Conservation (phyloP, 2,329 filamentous ascomycete species). For the Grosmannia serpens region DNA sequence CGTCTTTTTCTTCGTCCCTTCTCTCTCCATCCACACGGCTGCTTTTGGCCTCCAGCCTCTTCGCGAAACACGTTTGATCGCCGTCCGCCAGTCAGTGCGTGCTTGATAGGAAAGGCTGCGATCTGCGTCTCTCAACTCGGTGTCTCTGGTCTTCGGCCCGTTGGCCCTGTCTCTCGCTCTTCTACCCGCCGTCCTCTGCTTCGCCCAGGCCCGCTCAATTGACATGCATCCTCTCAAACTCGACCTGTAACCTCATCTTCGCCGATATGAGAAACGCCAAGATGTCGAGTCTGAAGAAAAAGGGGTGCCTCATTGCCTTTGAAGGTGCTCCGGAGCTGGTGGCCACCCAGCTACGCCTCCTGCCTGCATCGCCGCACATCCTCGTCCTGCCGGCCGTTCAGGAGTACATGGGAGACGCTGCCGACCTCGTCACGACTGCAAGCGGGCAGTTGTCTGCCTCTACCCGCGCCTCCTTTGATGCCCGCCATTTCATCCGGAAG, state of each 20-base stretch:
- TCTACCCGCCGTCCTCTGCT: not conserved
- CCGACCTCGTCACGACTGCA: slow-evolving; percentile 15
- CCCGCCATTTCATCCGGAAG: slow-evolving; percentile 30
- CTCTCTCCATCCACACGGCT: too few relatives aligned
- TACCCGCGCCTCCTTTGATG: slow-evolving; percentile 19
- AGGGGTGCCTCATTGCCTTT: slow-evolving; percentile 38
- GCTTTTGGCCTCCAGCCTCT: too few relatives aligned
- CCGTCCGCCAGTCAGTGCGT: too few relatives aligned
- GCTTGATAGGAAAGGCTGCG: too few relatives aligned
- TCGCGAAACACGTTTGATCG: too few relatives aligned
- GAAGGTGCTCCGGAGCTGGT: slow-evolving; percentile 43
- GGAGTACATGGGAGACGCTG: slow-evolving; percentile 28
- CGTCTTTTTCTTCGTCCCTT: too few relatives aligned
- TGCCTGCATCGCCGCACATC: slow-evolving; percentile 47
- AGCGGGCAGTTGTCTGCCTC: not conserved
- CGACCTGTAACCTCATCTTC: slow-evolving; percentile 8
- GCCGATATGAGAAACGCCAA: slow-evolving; percentile 25
- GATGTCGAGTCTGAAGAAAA: not conserved
- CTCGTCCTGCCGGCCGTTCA: slow-evolving; percentile 43
- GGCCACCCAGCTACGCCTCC: slow-evolving; percentile 46
- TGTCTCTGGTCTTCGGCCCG: too few relatives aligned
- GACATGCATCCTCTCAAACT: not conserved
- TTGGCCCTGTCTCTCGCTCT: not conserved
- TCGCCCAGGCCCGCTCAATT: not conserved
- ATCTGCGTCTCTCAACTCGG: too few relatives aligned